Base-by-base conservation (phyloP, 306 rosid genomes). In the Gillenia trifoliata region DNA sequence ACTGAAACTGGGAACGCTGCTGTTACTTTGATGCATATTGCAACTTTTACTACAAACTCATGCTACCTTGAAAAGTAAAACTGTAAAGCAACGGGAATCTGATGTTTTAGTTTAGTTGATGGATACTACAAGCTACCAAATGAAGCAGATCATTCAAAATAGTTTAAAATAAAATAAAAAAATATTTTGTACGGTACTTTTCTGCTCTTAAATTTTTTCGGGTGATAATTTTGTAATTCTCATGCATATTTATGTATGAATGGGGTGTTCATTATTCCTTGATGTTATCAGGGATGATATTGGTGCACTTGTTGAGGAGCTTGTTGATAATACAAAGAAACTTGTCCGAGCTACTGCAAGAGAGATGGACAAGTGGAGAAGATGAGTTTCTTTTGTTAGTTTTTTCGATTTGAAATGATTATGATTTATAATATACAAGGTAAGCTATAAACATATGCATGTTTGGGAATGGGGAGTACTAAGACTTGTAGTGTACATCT, bases 311-410 rank as follows among this genome's bases (percentile, higher is more conserved):
- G 84, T 88, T 71, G 96, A 87, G 73, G 96, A 93, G 56, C 75
- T 91, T 67, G 94, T 88, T 61, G 77, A 80, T 23, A 88, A 77
- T 56, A 79, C 92, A 26, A 91, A 81, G 86, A 93, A 85, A 88
- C 84, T 93, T 73, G 83, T 87, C 72, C 82, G 62, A 75, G 86
- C 84, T 49, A 86, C 97, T 64, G 75, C 96, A 23, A 88, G 40
- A 81, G 98, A 85, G 83, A 64, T 91, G 59, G 96, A 91, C 36
- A 93, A 89, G 82, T 86, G 94, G 94, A 83, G 78, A 79, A 85
- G 91, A 84, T 91, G 84, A 91, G 71, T 64, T 54, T 54, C 74
- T 26, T 52, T 64, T 33, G 45, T 64, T 26, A 22, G 49, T 20
- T 22, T 54, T 40, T 59, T 33, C n/a, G 15, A 20, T 70, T 70